Base-by-base conservation (phyloP, 2,329 filamentous ascomycete species). In the Aureobasidium namibiae region DNA sequence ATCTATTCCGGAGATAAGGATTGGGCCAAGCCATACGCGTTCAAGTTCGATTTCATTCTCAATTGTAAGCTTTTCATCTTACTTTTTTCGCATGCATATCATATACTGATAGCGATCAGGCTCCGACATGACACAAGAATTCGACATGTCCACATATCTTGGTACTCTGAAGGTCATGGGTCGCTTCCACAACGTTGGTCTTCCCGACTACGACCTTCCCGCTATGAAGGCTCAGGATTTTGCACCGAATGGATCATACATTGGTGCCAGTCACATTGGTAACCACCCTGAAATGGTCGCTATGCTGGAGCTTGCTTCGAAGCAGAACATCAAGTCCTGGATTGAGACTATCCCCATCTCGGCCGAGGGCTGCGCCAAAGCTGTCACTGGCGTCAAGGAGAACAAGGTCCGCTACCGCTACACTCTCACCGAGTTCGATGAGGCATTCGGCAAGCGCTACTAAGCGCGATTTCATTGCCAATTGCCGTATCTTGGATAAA, bases 141-240 rank as follows among this genome's bases (percentile, higher is more conserved):
- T 89, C 71, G 81, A 88, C 67, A 75, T 89, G 29, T 72, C 74
- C 52, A 78, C 84, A 62, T 92, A 92, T 75, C 80, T 92, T 65
- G 82, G 81, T 59, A 79, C 90, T 67, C 80, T 92, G 70, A 88
- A 90, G 72, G 83, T 90, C 56, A 87, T 90, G 73, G 87, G 86
- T 60, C 81, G 80, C 68, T 91, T 86, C 82, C 82, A 91, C 69
- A 87, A 82, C 66, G 87, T 90, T 50, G 88, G 88, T 42, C 78
- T 91, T 66, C 88, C 88, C 1, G 87, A 89, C 68, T 86, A 88
- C 61, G 82, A 85, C 46, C 82, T 88, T 16, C 82, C 88, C 61
- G 74, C 78, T 56, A 79, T 92, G 65, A 84, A 82, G 73, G 85
- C 87, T 56, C 85, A 89, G 76, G 82, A 82, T 67, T 85, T 92